These are phyloP conservation scores for Caloboletus firmus DNA, from an alignment of 1,284 basidiomycete species.

Conservation along the genomic window DNA sequence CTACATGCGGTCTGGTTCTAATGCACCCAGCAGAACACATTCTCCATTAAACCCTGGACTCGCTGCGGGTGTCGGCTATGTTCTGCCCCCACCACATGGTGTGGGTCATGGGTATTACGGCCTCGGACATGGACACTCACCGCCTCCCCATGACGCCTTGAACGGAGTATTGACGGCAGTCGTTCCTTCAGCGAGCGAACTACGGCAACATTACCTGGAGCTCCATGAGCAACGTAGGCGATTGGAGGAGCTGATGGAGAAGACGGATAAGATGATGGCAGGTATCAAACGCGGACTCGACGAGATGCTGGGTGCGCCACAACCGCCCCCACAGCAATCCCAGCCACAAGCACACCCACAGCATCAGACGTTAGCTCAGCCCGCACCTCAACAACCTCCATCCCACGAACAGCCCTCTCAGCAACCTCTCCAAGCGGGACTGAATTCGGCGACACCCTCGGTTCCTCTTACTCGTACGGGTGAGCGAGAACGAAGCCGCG, in stretches of 20 bases:
- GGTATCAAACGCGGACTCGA: slow-evolving; percentile 71
- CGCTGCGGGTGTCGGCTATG: slow-evolving; percentile 34
- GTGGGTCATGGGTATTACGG: slow-evolving; percentile 37
- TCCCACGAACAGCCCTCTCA: slow-evolving; percentile 31
- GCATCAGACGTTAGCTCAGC: slow-evolving; percentile 24
- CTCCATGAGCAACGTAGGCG: slow-evolving; percentile 58
- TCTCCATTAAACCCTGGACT: slow-evolving; percentile 55
- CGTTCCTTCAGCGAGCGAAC: slow-evolving; percentile 57
- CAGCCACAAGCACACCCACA: slow-evolving; percentile 25
- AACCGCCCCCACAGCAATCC: slow-evolving; percentile 21
- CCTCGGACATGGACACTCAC: slow-evolving; percentile 34
- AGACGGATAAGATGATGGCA: slow-evolving; percentile 69
- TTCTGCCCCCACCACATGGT: slow-evolving; percentile 42
- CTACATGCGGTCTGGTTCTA: slow-evolving; percentile 59
- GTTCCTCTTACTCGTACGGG: slow-evolving; percentile 24
- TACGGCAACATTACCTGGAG: slow-evolving; percentile 68
- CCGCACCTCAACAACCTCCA: slow-evolving; percentile 24
- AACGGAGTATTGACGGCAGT: slow-evolving; percentile 33
- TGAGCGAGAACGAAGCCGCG: slow-evolving; percentile 34
- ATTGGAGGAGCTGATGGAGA: slow-evolving; percentile 68
- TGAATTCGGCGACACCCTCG: slow-evolving; percentile 16
- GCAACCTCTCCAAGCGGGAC: slow-evolving; percentile 20
- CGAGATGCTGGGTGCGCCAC: slow-evolving; percentile 49
- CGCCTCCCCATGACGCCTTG: slow-evolving; percentile 36
- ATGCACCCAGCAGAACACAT: slow-evolving; percentile 66